phyloP scores from a whole-genome alignment of 805 yeast genomes.

The Zygotorulaspora danielsina region DNA sequence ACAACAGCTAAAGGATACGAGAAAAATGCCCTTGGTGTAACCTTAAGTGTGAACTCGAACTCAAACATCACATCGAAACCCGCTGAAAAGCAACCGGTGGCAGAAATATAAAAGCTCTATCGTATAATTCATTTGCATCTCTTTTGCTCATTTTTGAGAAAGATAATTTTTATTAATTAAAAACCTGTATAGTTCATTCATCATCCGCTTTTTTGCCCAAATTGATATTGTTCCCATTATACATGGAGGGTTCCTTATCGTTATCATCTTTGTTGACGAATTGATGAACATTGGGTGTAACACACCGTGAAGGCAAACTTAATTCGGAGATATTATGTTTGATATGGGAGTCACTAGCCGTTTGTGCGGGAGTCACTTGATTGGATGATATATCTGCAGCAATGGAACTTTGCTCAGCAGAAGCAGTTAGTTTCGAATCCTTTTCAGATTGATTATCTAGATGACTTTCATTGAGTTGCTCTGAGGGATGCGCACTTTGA shows the following conservation, averaged over 20 bases:
- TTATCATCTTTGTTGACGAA: constrained; percentile 28
- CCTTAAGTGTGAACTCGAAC: not conserved
- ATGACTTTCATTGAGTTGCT: constrained; percentile 8
- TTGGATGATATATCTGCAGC: constrained; percentile 14
- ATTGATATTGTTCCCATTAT: constrained; percentile 53
- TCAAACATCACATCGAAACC: not conserved
- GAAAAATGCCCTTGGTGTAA: not conserved
- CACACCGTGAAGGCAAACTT: constrained; percentile 32
- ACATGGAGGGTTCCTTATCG: constrained; percentile 43
- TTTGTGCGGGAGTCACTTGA: constrained; percentile 15
- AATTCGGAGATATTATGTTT: constrained; percentile 20
- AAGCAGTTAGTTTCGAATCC: constrained; percentile 1
- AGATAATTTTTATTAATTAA: not conserved
- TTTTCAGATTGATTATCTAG: constrained; percentile 4
- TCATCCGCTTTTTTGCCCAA: constrained; percentile 46
- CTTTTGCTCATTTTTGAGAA: not conserved
- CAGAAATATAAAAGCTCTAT: constrained; percentile 1
- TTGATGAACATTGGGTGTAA: constrained; percentile 32
- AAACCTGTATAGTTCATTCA: constrained; percentile 1
- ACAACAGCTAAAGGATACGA: constrained; percentile 3
- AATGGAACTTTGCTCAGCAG: constrained; percentile 4
- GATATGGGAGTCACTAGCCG: constrained; percentile 17
- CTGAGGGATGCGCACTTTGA: constrained; percentile 7
- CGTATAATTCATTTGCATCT: not conserved
- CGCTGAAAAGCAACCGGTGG: constrained; percentile 5